A percentile compares a stretch with the other conserved stretches of the same genome.
These are phyloP conservation scores for Astragalus glycyphyllos DNA, from an alignment of 306 rosid species.

Conservation along the genomic window DNA sequence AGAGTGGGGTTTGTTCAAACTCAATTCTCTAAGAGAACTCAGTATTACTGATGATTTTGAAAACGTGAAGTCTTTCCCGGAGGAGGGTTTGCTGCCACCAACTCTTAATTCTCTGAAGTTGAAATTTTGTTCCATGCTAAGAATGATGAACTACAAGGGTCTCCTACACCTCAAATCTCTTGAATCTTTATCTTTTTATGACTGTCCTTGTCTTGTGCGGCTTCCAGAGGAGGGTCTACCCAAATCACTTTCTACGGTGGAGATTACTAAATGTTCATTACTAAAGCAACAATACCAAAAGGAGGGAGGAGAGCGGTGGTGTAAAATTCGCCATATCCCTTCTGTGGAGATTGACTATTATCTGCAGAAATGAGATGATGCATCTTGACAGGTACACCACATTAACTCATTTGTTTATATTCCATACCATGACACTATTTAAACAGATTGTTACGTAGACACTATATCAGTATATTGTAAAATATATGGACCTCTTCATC, in stretches of 20 bases:
- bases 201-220: neutral
- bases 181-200: too few relatives aligned
- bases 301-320: slow-evolving; percentile 19
- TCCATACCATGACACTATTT: too few relatives aligned
- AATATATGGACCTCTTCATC: too few relatives aligned
- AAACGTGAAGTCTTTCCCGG: neutral
- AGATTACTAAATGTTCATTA: neutral
- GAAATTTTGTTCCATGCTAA: too few relatives aligned
- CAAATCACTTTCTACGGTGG: neutral
- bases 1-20: neutral
- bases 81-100: too few relatives aligned
- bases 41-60: neutral
- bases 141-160: too few relatives aligned
- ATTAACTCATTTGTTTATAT: too few relatives aligned
- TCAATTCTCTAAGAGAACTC: neutral
- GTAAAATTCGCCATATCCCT: slow-evolving; percentile 22
- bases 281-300: slow-evolving; percentile 10
- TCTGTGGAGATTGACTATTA: neutral
- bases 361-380: neutral
- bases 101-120: accelerated
- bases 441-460: too few relatives aligned
- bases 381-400: too few relatives aligned
- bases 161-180: too few relatives aligned
- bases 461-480: too few relatives aligned
- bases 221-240: slow-evolving; percentile 38